Percentiles rank a stretch among this genome's conserved stretches.
These are phyloP conservation scores for Phialophora tarda DNA, from an alignment of 2,329 filamentous ascomycete genomes.

Conservation along the genomic window DNA sequence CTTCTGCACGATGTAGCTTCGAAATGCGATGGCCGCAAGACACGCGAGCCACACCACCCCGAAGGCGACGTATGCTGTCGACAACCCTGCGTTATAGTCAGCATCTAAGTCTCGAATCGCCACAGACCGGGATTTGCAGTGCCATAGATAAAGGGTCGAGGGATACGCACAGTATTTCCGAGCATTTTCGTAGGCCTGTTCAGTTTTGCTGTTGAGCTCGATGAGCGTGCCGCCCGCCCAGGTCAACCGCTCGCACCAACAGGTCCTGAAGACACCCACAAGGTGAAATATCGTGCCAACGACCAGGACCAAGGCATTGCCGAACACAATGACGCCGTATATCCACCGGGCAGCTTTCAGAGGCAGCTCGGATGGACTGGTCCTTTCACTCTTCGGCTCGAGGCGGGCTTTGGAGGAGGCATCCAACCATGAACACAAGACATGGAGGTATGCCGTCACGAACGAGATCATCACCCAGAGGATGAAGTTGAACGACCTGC, in stretches of 20 bases:
- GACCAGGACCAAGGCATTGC: constrained; percentile 11
- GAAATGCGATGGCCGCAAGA: constrained; percentile 3
- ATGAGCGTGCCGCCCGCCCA: neutral
- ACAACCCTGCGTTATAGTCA: neutral
- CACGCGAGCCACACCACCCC: constrained; percentile 18
- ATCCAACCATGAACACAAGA: neutral
- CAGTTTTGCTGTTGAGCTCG: constrained; percentile 10
- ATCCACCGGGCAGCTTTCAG: neutral
- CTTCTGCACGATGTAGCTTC: constrained; percentile 4
- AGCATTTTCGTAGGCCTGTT: constrained; percentile 9
- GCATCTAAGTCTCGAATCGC: too few relatives aligned
- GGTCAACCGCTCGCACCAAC: constrained; percentile 7
- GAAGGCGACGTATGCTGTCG: constrained; percentile 5
- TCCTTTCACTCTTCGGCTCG: neutral
- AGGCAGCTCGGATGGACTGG: neutral
- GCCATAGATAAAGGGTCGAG: too few relatives aligned
- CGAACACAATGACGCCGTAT: constrained; percentile 4
- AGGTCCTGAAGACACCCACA: constrained; percentile 10
- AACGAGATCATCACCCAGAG: constrained; percentile 5
- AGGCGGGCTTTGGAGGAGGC: neutral
- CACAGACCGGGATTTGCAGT: too few relatives aligned
- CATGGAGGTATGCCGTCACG: neutral
- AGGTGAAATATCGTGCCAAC: constrained; percentile 12
- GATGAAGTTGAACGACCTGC: constrained; percentile 17
- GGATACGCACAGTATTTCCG: neutral